Evolutionary conservation across 257 asterid genomes (phyloP), one percentile per base, ranked within the genome.

Genomic region (Salvia splendens): DNA sequence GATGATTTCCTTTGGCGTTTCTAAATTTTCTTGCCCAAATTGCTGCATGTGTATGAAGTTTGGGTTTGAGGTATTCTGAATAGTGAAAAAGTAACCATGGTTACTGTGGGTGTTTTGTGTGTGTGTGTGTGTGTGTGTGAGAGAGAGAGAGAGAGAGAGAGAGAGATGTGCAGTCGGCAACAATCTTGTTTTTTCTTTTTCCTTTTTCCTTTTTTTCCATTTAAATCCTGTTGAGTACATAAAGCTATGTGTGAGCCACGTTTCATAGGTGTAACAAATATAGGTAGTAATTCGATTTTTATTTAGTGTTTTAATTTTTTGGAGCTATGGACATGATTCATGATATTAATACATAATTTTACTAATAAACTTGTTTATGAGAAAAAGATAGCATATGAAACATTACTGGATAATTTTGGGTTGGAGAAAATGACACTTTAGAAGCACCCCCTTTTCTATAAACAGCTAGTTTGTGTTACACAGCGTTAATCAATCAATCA

Each of bases 71-170:
- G 74, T 67, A 70, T 68, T 11, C 69, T 45, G 65, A 65, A 59
- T 2, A 67, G 79, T 68, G 57, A 65, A 80, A 40, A 40, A 49
- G 65, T 82, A 85, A 89, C 92, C 92, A 69, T 83, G 86, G 95
- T 89, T 79, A 67, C 77, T 11, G 2, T 35, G 48, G 14, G 48
- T 17, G 20, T 17, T 17, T 17, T 17, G 20, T 17, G 20, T 17
- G 20, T 17, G 20, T 14, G 61, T 30, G 61, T 32, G 61, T 4
- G 40, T 0, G 60, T 11, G 64, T 3, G 64, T 2, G 47, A 6
- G 83, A 72, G 83, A 33, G 28, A 43, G 42, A 12, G 69, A 20
- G 68, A 55, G 58, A 66, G 40, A 43, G 41, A 0, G 64, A 49
- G 17, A 42, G 33, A 60, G 33, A 68, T 54, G 80, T 61, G 75